These are phyloP conservation scores for Spathaspora gorwiae DNA, from an alignment of 805 yeast genomes.

Conservation along the genomic window DNA sequence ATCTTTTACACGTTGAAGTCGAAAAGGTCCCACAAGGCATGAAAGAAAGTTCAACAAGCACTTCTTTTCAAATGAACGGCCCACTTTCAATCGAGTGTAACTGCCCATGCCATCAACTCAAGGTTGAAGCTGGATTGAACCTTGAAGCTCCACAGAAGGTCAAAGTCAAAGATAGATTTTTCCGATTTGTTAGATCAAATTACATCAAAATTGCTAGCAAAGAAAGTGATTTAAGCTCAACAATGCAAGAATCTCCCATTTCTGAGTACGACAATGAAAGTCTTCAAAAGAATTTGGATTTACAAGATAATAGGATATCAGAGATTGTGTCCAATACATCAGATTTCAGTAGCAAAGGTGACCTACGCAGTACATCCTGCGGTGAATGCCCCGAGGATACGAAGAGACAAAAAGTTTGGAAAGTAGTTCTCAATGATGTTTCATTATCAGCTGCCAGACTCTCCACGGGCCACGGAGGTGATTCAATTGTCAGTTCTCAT, in stretches of 20 bases:
- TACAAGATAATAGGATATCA: neutral
- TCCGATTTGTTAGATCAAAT: constrained; percentile 4
- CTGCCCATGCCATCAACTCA: constrained; percentile 1
- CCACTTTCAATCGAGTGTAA: neutral
- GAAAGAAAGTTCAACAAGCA: neutral
- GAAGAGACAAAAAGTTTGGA: constrained; percentile 20
- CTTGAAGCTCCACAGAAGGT: neutral
- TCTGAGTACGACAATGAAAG: neutral
- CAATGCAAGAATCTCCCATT: neutral
- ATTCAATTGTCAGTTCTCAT: constrained; percentile 16
- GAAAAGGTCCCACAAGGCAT: neutral
- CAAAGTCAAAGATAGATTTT: constrained; percentile 1
- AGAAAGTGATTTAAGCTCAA: neutral
- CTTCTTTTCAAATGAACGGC: neutral
- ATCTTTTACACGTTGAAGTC: neutral
- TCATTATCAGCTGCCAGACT: constrained; percentile 34
- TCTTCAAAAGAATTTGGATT: neutral
- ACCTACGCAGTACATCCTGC: neutral
- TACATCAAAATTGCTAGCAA: constrained; percentile 3
- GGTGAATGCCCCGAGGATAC: neutral
- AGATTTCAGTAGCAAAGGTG: neutral
- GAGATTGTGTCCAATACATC: neutral
- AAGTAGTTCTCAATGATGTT: constrained; percentile 26
- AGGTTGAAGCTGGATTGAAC: neutral
- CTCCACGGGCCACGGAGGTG: constrained; percentile 28